These are phyloP conservation scores for Detonula confervacea DNA, from an alignment of 352 stramenopile genomes.

Conservation along the genomic window DNA sequence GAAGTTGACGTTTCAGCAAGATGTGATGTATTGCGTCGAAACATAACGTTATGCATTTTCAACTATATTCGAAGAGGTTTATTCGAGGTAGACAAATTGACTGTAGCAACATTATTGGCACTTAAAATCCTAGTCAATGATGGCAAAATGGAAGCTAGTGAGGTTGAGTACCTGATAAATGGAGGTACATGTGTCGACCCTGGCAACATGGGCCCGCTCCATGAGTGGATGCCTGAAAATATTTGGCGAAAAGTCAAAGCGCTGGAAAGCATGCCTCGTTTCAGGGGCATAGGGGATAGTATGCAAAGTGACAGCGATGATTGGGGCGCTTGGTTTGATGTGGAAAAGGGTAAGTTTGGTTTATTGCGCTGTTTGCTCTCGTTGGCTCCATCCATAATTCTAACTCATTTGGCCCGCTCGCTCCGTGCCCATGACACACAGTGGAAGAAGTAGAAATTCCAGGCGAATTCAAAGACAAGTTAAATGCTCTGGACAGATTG, in stretches of 20 bases:
- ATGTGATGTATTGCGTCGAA: conserved; percentile 91
- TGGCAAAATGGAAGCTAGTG: conserved; percentile 90
- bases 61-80: conserved; percentile 94
- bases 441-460: conserved; percentile 93
- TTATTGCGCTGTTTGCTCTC: no score
- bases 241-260: conserved; percentile 92
- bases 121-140: conserved; percentile 95
- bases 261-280: conserved; percentile 90
- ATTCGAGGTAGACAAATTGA: conserved; percentile 96
- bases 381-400: no score
- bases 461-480: conserved; percentile 95
- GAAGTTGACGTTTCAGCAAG: conserved; percentile 88
- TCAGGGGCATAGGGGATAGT: conserved; percentile 91
- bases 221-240: conserved; percentile 92
- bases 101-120: conserved; percentile 93
- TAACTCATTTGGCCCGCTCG: no score
- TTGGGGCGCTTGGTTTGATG: conserved; percentile 95
- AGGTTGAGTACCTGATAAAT: conserved; percentile 95
- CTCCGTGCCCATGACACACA: no score
- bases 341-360: no score
- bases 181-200: conserved; percentile 88
- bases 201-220: conserved; percentile 76
- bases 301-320: conserved; percentile 97
- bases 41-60: conserved; percentile 94
- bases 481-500: conserved; percentile 92